These are phyloP conservation scores for Lindgomyces ingoldianus DNA, from an alignment of 495 filamentous ascomycete species.

Conservation along the genomic window DNA sequence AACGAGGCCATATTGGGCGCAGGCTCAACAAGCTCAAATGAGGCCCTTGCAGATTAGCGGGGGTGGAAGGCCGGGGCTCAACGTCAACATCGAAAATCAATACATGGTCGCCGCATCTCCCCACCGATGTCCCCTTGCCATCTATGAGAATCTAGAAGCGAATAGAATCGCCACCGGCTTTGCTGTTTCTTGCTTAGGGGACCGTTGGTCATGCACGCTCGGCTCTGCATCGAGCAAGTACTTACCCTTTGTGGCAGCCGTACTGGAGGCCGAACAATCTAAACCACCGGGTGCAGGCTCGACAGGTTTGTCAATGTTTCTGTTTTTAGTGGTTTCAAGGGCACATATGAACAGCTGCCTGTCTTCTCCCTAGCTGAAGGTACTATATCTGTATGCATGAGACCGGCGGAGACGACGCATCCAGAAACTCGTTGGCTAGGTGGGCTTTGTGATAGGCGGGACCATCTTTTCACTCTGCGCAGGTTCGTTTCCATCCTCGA, in stretches of 20 bases:
- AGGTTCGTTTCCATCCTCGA: background rate
- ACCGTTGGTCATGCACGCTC: constrained; percentile 4
- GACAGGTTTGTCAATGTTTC: background rate
- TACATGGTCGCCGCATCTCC: constrained; percentile 8
- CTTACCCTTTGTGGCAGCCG: background rate
- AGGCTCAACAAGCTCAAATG: constrained; percentile 28
- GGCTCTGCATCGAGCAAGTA: background rate
- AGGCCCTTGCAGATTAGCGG: constrained; percentile 29
- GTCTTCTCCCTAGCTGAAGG: background rate
- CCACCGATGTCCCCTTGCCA: background rate
- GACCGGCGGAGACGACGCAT: background rate
- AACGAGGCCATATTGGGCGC: constrained; percentile 13
- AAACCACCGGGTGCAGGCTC: constrained; percentile 2
- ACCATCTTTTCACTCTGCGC: too few species aligned
- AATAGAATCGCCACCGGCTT: constrained; percentile 1
- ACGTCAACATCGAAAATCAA: constrained; percentile 15
- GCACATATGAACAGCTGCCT: background rate
- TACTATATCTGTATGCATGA: background rate
- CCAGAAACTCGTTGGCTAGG: background rate
- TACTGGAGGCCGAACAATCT: constrained; percentile 6
- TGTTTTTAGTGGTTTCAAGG: constrained; percentile 10
- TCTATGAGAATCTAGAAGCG: constrained; percentile 16
- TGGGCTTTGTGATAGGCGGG: background rate
- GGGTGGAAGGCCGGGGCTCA: background rate
- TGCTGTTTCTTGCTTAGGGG: background rate